Evolutionary conservation across 2,329 filamentous ascomycete genomes (phyloP).

Genomic region (Paraphaeosphaeria minitans): DNA sequence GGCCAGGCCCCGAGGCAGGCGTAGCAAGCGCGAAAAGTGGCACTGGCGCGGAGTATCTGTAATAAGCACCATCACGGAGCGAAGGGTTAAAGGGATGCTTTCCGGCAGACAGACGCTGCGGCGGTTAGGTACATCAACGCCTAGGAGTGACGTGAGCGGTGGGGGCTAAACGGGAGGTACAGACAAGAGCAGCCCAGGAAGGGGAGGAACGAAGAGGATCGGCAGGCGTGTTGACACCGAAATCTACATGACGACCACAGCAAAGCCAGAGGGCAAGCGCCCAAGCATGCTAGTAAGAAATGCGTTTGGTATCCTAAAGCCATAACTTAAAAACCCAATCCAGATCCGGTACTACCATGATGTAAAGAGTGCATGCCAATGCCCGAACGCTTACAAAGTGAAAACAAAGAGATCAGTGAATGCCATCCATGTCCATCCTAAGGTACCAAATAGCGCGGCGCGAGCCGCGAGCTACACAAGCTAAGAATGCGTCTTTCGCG

Average conservation of each 20-base stretch:
- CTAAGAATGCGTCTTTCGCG: slow-evolving; percentile 6
- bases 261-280: background rate
- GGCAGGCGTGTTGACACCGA: background rate
- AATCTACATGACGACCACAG: background rate
- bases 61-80: slow-evolving; percentile 12
- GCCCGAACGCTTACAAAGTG: slow-evolving; percentile 2
- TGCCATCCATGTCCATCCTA: background rate
- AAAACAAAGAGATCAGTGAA: background rate
- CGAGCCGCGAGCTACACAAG: background rate
- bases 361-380: background rate
- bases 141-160: background rate
- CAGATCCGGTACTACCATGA: background rate
- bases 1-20: background rate
- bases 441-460: slow-evolving; percentile 7
- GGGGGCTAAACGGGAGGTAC: background rate
- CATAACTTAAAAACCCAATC: background rate
- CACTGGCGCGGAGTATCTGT: slow-evolving; percentile 8
- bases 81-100: background rate
- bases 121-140: too few species aligned
- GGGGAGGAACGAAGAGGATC: background rate
- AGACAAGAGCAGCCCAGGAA: too few species aligned
- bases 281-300: background rate
- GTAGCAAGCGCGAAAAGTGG: slow-evolving; percentile 1
- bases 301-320: slow-evolving; percentile 3
- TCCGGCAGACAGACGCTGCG: background rate